Base-by-base conservation (phyloP, 148 eudicot species). In the Pouteria glomerata region DNA sequence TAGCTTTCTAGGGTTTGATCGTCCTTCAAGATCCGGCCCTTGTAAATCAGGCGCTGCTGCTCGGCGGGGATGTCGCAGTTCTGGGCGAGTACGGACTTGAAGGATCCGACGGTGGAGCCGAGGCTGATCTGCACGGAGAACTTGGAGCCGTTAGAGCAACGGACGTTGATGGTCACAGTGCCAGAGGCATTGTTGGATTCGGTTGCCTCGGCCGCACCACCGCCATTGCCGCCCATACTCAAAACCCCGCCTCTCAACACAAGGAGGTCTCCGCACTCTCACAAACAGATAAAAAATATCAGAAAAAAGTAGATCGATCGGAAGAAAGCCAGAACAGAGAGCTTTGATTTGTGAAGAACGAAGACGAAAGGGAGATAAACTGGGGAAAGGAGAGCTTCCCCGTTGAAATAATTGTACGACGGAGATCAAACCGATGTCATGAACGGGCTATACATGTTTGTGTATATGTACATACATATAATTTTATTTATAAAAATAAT, bases 11-110 rank as follows among this genome's bases (percentile, higher is more conserved):
- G 74, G 73, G 87, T 81, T 71, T 76, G 85, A 30, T 84, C 87
- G 65, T 81, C 87, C 73, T 81, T 84, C 63, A 84, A 74, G 68
- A 84, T 84, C 67, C 83, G 78, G 34, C 87, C 87, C 30, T 84
- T 84, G 68, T 84, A 84, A 62, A 84, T 84, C 62, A 84, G 55
- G 11, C 83, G 68, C 79, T 84, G 87, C 51, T 76, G 82, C 35
- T 76, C 74, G 0, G 81, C 77, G 11, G 87, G 81, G 5, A 84
- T 56, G 1, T 79, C 87, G 66, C 81, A 79, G 41, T 63, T 47
- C 66, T 47, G 73, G 1, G 85, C 79, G 6, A 84, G 33, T 1
- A 74, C 51, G 6, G 80, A 48, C 78, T 84, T 84, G 73, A 84
- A 84, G 4, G 52, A 52, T 45, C 76, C 81, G 27, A 84, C 83